Conservation (phyloP, 768 basidiomycete genomes). For the Kwoniella bestiolae region DNA sequence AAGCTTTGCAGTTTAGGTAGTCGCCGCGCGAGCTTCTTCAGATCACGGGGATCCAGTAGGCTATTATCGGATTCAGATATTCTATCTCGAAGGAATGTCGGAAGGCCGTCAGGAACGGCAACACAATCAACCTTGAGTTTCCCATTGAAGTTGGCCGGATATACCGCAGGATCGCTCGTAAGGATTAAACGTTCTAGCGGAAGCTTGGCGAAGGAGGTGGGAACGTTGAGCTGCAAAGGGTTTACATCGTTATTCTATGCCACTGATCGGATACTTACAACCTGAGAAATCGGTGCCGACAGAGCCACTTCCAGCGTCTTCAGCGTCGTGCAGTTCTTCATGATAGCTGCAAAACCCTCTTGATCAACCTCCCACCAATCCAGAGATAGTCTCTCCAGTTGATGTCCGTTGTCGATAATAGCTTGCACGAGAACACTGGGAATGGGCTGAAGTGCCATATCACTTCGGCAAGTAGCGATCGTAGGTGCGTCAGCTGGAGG, state of each 20-base stretch:
- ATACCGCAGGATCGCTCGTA: background rate
- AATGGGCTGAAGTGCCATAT: constrained; percentile 5
- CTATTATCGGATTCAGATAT: constrained; percentile 1
- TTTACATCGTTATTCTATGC: too few relatives aligned
- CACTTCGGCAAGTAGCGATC: background rate
- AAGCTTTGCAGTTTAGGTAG: constrained; percentile 20
- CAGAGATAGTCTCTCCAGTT: constrained; percentile 16
- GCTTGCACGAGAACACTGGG: constrained; percentile 9
- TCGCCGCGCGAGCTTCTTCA: constrained; percentile 25
- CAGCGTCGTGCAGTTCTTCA: background rate
- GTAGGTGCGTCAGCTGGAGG: constrained; percentile 3
- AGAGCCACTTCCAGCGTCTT: constrained; percentile 8
- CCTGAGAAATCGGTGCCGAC: background rate
- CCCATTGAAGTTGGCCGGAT: background rate
- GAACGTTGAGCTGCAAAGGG: background rate
- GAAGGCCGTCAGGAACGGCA: background rate
- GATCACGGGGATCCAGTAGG: constrained; percentile 27
- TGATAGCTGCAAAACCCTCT: constrained; percentile 9
- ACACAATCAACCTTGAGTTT: constrained; percentile 6
- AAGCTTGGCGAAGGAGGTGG: background rate
- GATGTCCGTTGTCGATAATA: background rate
- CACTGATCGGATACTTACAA: constrained; percentile 9
- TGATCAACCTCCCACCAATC: constrained; percentile 29
- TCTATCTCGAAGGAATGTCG: background rate
- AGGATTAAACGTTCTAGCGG: background rate